A percentile compares a stretch with the other conserved stretches of the same genome.
These are phyloP conservation scores for Mycena filopes DNA, from an alignment of 768 basidiomycete species.

Conservation along the genomic window DNA sequence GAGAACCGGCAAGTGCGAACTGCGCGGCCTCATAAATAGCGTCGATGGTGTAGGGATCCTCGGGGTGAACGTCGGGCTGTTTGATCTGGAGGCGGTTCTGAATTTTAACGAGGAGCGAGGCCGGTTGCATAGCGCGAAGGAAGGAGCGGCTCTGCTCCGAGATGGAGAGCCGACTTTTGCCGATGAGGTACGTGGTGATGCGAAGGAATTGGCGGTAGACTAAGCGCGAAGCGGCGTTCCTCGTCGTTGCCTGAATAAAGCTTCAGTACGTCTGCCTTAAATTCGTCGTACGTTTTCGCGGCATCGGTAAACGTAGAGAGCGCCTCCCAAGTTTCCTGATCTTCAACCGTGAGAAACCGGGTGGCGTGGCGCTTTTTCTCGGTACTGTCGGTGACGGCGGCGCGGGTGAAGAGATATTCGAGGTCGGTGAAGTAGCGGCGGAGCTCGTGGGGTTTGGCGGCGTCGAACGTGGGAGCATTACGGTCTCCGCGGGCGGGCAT, in stretches of 20 bases:
- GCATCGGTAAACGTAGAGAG: constrained; percentile 19
- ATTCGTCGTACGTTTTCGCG: constrained; percentile 31
- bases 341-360: constrained; percentile 27
- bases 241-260: constrained; percentile 38
- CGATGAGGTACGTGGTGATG: constrained; percentile 36
- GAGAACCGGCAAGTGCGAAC: constrained; percentile 33
- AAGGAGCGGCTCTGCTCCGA: constrained; percentile 38
- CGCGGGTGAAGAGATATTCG: constrained; percentile 16
- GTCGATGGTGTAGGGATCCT: constrained; percentile 37
- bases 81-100: constrained; percentile 35
- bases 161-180: constrained; percentile 25
- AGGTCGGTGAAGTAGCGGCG: constrained; percentile 34
- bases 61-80: constrained; percentile 35
- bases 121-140: constrained; percentile 24
- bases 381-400: constrained; percentile 13
- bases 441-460: constrained; percentile 30
- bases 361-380: constrained; percentile 34
- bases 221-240: constrained; percentile 19
- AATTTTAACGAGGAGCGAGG: constrained; percentile 11
- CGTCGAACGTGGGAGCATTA: constrained; percentile 35
- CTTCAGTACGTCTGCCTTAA: constrained; percentile 36
- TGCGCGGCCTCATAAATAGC: constrained; percentile 35
- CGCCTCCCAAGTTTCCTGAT: constrained; percentile 35
- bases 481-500: constrained; percentile 36
- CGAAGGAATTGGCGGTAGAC: constrained; percentile 38